Evolutionary conservation across 306 rosid species (phyloP), one percentile per base, ranked within the genome.

Genomic region (Castanea sativa): DNA sequence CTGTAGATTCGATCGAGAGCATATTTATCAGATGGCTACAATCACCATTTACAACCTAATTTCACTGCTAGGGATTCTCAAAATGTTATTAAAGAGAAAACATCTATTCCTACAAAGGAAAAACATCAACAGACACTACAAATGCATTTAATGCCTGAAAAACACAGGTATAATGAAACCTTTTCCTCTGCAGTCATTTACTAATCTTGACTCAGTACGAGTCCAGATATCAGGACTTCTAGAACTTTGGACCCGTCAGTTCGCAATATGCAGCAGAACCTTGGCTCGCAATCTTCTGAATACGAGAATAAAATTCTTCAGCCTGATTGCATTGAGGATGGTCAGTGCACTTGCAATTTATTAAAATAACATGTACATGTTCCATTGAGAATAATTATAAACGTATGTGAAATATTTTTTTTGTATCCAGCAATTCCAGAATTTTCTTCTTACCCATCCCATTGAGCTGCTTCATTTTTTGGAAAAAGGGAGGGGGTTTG

Each of bases 261-360:
- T 94, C 91, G 25, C 92, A 86, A 85, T 88, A 92, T 8, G 92
- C 82, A 21, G 85, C 80, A 57, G 97, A 88, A 57, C 97, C 97
- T 87, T 87, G 91, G 81, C 77, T 91, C 51, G 91, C 84, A 33
- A 94, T 85, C 86, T 86, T 92, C 85, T 94, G 94, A 78, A 92
- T 91, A 45, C 94, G 97, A 2, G 94, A 89, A 41, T 97, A 89
- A 83, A 94, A 94, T 82, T 92, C 98, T 77, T 89, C 97, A 20
- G 97, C 94, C 98, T 94, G 91, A 81, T 35, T 13, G 73, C 70
- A 80, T 41, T 27, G 57, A 76, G 15, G 70, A 65, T 74, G 32
- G 76, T 91, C 81, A 87, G 78, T 21, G 20, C 69, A 83, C 51
- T 78, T 18, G 51, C 49, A 45, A 35, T 5, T 56, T 72, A 69